Evolutionary conservation across 192 early-diverging fungal genomes (phyloP).

Genomic region (Entrophospora sp.): DNA sequence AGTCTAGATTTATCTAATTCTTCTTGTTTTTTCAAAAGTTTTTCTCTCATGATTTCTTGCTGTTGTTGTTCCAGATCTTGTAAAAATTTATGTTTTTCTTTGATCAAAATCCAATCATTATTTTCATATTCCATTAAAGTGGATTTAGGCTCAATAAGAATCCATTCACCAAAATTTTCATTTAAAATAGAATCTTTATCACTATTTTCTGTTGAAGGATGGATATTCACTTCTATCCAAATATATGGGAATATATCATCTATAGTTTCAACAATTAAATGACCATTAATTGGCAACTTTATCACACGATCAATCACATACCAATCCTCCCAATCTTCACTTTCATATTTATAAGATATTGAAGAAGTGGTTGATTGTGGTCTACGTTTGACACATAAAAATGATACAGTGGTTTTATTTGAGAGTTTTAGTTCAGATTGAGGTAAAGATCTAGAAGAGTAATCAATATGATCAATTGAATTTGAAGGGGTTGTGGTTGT

Average conservation of each 20-base stretch:
- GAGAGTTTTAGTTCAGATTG: no score
- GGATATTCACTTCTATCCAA: slow-evolving; percentile 8
- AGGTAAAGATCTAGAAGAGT: no score
- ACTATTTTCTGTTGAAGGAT: no score
- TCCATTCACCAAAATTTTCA: slow-evolving; percentile 17
- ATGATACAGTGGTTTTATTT: background rate
- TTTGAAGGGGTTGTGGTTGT: no score
- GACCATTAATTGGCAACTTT: background rate
- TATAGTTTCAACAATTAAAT: slow-evolving; percentile 15
- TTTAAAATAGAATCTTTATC: no score
- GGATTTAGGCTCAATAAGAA: slow-evolving; percentile 11
- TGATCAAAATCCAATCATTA: slow-evolving; percentile 18
- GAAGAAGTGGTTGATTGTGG: background rate
- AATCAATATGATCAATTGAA: no score
- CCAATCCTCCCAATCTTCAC: slow-evolving; percentile 4
- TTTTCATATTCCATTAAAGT: background rate
- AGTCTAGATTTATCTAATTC: no score
- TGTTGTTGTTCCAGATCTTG: background rate
- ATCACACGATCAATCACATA: background rate
- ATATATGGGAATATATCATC: slow-evolving; percentile 14
- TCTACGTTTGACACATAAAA: background rate
- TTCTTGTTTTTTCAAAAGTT: no score
- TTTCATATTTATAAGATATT: no score
- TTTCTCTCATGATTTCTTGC: no score
- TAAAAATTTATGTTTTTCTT: background rate